Evolutionary conservation across 345 rosid genomes (phyloP).

Genomic region (Murraya koenigii): DNA sequence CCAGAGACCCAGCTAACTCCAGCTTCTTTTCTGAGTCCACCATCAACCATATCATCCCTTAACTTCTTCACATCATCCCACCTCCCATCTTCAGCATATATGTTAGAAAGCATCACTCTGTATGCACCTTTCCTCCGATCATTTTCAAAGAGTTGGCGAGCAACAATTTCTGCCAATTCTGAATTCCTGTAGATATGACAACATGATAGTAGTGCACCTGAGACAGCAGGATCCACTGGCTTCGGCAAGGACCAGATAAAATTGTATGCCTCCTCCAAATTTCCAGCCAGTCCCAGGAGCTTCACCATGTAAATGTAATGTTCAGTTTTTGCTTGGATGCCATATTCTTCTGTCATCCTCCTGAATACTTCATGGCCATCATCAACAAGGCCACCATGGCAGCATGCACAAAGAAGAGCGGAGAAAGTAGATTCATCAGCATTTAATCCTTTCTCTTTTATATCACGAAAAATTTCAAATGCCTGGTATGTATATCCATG

Average conservation of each 20-base stretch:
- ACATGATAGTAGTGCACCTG: conserved; percentile 85
- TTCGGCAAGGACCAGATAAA: conserved; percentile 51
- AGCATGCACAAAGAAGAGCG: conserved; percentile 75
- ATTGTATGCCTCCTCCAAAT: conserved; percentile 64
- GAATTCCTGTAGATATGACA: conserved; percentile 57
- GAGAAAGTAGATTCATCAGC: conserved; percentile 77
- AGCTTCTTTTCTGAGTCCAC: conserved; percentile 42
- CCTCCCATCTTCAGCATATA: conserved; percentile 69
- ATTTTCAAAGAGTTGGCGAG: conserved; percentile 43
- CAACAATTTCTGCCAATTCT: conserved; percentile 62
- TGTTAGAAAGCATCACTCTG: conserved; percentile 69
- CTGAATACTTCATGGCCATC: conserved; percentile 57
- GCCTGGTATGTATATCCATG: conserved; percentile 65
- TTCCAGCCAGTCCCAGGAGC: conserved; percentile 73
- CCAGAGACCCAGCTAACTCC: conserved; percentile 60
- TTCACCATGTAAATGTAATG: conserved; percentile 77
- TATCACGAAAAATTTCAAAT: conserved; percentile 55
- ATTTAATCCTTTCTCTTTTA: conserved; percentile 41
- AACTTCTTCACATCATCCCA: conserved; percentile 66
- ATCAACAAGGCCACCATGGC: conserved; percentile 66
- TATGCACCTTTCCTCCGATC: conserved; percentile 61
- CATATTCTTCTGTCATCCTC: conserved; percentile 67
- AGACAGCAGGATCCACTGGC: conserved; percentile 73
- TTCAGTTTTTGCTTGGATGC: conserved; percentile 52
- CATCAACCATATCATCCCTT: conserved; percentile 41